phyloP scores from a whole-genome alignment of 2,329 filamentous ascomycete genomes.

The Calycina marina region DNA sequence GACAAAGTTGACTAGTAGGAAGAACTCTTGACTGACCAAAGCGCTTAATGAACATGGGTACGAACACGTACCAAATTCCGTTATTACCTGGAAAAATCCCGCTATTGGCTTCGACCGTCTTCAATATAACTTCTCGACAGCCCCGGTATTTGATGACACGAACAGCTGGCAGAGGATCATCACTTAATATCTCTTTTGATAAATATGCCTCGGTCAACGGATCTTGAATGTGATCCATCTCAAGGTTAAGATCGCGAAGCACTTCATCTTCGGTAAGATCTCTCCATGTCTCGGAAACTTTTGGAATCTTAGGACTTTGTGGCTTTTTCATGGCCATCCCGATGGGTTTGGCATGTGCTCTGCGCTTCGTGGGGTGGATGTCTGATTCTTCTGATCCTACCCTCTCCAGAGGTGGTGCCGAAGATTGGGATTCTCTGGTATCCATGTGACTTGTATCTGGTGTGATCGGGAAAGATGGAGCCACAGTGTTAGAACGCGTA shows the following conservation, averaged over 20 bases:
- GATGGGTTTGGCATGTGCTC: too few species aligned
- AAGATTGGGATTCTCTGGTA: too few species aligned
- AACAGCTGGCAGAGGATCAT: not conserved
- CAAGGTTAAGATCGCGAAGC: not conserved
- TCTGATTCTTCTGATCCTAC: too few species aligned
- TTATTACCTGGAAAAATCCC: conserved; percentile 18
- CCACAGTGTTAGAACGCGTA: too few species aligned
- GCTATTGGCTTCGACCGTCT: conserved; percentile 12
- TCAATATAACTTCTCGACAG: conserved; percentile 9
- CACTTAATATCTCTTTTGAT: too few species aligned
- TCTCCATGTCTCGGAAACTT: too few species aligned
- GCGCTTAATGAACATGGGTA: conserved; percentile 16
- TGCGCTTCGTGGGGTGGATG: too few species aligned
- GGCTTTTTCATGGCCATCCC: too few species aligned
- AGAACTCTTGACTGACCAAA: conserved; percentile 7
- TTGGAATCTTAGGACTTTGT: too few species aligned
- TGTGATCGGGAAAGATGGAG: too few species aligned
- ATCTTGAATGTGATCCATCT: conserved; percentile 1
- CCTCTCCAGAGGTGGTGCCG: too few species aligned
- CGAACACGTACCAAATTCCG: conserved; percentile 19
- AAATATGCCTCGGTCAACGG: not conserved
- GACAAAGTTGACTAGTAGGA: conserved; percentile 16
- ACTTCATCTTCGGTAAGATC: not conserved
- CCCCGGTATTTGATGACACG: conserved; percentile 4
- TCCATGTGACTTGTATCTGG: too few species aligned